Evolutionary conservation across 768 basidiomycete species (phyloP).

Genomic region (Gyrodon lividus): DNA sequence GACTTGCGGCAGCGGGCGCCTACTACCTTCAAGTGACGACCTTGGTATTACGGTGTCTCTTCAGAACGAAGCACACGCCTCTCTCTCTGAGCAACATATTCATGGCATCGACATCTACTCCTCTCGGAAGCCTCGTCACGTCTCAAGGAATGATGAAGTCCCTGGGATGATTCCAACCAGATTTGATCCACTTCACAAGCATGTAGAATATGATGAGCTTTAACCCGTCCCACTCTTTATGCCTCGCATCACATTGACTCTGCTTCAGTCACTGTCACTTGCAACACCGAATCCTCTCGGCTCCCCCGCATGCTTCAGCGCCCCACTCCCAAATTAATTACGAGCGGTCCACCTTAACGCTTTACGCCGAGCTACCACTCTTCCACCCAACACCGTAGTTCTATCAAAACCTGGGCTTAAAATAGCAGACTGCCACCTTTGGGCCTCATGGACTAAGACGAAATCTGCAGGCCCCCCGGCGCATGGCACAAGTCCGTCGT

Average conservation of each 20-base stretch:
- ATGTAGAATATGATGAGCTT: too few species aligned
- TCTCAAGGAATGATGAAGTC: not conserved
- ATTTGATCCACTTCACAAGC: too few species aligned
- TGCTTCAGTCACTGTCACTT: too few species aligned
- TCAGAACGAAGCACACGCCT: not conserved
- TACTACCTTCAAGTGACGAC: not conserved
- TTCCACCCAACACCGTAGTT: constrained; percentile 19
- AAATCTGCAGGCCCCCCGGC: constrained; percentile 53
- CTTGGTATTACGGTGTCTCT: not conserved
- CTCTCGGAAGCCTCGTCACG: not conserved
- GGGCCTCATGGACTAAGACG: constrained; percentile 53
- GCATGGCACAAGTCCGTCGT: constrained; percentile 33
- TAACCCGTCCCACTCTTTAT: too few species aligned
- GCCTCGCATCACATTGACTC: too few species aligned
- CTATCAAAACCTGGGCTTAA: constrained; percentile 42
- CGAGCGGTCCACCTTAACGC: constrained; percentile 15
- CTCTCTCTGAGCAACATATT: not conserved
- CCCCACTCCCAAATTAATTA: not conserved
- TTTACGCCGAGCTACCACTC: constrained; percentile 16
- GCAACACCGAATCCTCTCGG: too few species aligned
- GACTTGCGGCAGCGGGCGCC: too few species aligned
- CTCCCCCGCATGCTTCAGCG: too few species aligned
- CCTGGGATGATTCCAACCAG: too few species aligned
- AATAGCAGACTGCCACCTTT: constrained; percentile 44
- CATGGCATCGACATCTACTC: not conserved